These are phyloP conservation scores for Musa balbisiana DNA, from an alignment of 202 grass and related monocot genomes.

Conservation along the genomic window DNA sequence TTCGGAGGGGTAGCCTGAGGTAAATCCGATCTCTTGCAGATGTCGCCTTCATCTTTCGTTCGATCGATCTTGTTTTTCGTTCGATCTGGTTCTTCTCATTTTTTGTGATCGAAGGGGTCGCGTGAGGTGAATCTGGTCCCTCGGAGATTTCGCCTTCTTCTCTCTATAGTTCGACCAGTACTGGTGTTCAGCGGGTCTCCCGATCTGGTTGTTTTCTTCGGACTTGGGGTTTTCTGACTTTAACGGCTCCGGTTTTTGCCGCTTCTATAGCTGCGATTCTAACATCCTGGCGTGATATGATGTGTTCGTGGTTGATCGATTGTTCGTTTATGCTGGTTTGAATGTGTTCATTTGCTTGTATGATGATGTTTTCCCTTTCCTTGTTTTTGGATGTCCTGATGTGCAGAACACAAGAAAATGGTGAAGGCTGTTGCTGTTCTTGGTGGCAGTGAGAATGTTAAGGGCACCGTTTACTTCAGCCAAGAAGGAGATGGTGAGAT, in stretches of 20 bases:
- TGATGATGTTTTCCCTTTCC: neutral
- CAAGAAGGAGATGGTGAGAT: constrained; percentile 23
- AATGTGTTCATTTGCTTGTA: no score
- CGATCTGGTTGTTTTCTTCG: neutral
- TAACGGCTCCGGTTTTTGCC: neutral
- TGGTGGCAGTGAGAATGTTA: constrained; percentile 9
- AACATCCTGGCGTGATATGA: no score
- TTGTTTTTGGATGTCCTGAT: neutral
- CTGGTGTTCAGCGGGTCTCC: neutral
- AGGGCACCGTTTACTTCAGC: constrained; percentile 14
- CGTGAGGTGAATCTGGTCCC: neutral
- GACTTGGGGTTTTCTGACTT: neutral
- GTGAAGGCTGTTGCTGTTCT: constrained; percentile 27
- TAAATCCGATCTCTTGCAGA: neutral
- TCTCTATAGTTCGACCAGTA: neutral
- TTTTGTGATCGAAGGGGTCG: neutral
- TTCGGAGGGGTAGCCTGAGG: neutral
- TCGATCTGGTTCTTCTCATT: neutral
- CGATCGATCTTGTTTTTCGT: neutral
- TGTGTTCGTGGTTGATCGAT: no score
- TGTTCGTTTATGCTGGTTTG: no score
- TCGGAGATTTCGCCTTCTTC: neutral
- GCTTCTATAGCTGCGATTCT: neutral
- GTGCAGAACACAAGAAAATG: constrained; percentile 21
- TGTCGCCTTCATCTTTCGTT: neutral